phyloP scores from a whole-genome alignment of 345 rosid genomes.

The Excoecaria cochinchinensis region DNA sequence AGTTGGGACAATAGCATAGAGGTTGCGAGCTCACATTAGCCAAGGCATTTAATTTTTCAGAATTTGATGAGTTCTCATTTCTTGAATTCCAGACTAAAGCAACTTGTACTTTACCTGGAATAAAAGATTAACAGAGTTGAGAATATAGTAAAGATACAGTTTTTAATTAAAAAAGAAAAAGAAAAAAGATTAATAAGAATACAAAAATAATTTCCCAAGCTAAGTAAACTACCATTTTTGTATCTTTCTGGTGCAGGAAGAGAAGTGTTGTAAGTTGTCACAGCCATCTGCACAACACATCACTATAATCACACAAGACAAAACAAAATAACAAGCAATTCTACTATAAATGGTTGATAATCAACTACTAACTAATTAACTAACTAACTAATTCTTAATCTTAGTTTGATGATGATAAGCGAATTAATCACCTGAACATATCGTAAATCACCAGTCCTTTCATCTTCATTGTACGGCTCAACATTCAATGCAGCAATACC shows the following conservation, averaged over 20 bases:
- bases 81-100: slow-evolving; percentile 90
- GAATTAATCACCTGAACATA: slow-evolving; percentile 71
- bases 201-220: background rate
- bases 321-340: background rate
- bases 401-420: background rate
- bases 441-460: slow-evolving; percentile 78
- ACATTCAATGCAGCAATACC: slow-evolving; percentile 68
- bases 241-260: slow-evolving; percentile 80
- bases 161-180: background rate
- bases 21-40: slow-evolving; percentile 53
- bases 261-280: slow-evolving; percentile 76
- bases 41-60: slow-evolving; percentile 67
- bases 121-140: slow-evolving; percentile 5
- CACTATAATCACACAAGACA: slow-evolving; percentile 21
- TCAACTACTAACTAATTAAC: background rate
- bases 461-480: slow-evolving; percentile 79
- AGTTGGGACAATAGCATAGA: background rate
- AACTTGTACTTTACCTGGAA: slow-evolving; percentile 81
- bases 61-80: slow-evolving; percentile 69
- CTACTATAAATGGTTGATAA: background rate
- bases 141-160: background rate
- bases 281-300: slow-evolving; percentile 71
- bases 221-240: slow-evolving; percentile 52
- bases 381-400: background rate
- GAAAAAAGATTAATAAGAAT: background rate